Evolutionary conservation across 1,284 basidiomycete genomes (phyloP), one percentile per base, ranked within the genome.

Genomic region (Butyriboletus appendiculatus): DNA sequence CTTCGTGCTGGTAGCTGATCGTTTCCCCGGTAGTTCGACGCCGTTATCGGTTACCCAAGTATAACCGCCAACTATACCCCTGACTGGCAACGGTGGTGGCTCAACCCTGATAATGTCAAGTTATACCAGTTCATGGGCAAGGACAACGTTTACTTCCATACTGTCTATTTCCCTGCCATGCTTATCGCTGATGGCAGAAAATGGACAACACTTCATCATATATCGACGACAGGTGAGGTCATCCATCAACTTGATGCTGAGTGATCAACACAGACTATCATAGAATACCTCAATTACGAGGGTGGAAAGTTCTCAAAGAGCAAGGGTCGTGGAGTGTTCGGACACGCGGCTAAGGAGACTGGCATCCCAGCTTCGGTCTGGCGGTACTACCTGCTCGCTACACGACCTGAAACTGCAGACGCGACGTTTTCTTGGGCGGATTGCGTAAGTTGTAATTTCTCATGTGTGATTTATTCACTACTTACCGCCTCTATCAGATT

Each of bases 91-190:
- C 81, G 88, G 70, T 99, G 97, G 97, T 99, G 97, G 97, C 88
- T 93, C 71, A 92, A 96, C 70, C 92, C 92, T 5, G 80, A 94
- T 62, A 82, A 98, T 64, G 96, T 99, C 61, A 81, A 86, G 62
- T 78, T 99, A 50, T 98, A 94, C 76, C 97, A 99, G 73, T 99
- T 99, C 80, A 99, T 99, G 97, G 94, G 94, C 67, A 96, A 96
- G 74, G 94, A 96, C 72, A 96, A 98, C 63, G 93, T 96, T 52
- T 97, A 96, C 71, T 99, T 99, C 86, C 97, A 99, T 73, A 96
- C 94, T 2, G 88, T 99, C 51, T 94, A 96, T 68, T 99, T 90
- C 78, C 97, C 97, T 12, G 88, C 93, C 9, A 88, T 96, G 59
- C 83, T 95, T 63, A 76, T 98, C 61, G 97, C 88, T 10, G 96